Percentiles rank a stretch among this genome's conserved stretches.
Evolutionary conservation across 2,329 filamentous ascomycete genomes (phyloP).

Genomic region (Aspergillus sclerotialis): DNA sequence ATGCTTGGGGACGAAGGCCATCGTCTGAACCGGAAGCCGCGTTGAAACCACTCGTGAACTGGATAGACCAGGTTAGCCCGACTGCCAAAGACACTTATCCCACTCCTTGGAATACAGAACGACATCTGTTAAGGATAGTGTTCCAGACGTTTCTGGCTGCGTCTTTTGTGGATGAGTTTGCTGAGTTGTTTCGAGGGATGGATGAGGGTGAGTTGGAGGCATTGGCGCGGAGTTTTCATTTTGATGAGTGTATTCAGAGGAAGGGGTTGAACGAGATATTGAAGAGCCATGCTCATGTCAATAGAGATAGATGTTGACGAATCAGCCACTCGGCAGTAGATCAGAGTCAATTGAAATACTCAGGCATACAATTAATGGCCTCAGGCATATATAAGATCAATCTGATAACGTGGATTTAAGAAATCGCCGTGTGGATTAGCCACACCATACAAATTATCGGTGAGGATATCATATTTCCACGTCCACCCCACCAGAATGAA

Average conservation of each 20-base stretch:
- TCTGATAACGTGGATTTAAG: no score
- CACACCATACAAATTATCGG: no score
- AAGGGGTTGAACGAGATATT: constrained; percentile 47
- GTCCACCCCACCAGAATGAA: no score
- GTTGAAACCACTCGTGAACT: constrained; percentile 37
- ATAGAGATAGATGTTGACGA: not conserved
- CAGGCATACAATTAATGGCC: no score
- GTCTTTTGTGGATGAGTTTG: constrained; percentile 49
- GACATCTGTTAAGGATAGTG: constrained; percentile 42
- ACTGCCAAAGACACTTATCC: constrained; percentile 40
- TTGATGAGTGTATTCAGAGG: constrained; percentile 49
- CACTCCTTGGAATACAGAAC: constrained; percentile 44
- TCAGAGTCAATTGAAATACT: no score
- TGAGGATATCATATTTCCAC: no score
- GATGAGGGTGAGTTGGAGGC: constrained; percentile 48
- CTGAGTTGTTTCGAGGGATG: constrained; percentile 48
- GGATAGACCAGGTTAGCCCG: constrained; percentile 39
- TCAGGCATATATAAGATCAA: no score
- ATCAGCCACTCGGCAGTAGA: no score
- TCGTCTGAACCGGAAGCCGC: constrained; percentile 39
- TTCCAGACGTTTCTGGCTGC: constrained; percentile 45
- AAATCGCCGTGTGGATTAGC: no score
- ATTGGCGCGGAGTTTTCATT: constrained; percentile 47
- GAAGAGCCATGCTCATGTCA: constrained; percentile 32
- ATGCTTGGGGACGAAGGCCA: constrained; percentile 47